Base-by-base conservation (phyloP, 768 basidiomycete species). In the Wakefieldia striispora region DNA sequence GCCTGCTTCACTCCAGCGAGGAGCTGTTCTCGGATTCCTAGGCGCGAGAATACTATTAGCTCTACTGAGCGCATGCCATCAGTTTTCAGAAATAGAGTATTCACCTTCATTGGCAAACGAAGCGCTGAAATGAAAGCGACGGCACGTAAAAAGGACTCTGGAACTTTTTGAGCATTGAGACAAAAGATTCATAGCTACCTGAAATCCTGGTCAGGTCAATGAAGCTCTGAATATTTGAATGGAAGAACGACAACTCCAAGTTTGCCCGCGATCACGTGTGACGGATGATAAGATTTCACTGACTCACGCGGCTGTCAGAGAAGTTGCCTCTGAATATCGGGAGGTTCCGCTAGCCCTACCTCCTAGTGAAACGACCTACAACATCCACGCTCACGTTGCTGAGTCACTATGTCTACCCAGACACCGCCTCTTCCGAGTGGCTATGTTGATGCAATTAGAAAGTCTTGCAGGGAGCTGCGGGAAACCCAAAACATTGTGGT, bases 1-100 rank as follows among this genome's bases (percentile, higher is more conserved):
- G 86, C 81, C 21, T 64, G 57, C 59, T 88, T 89, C 20, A 88
- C 75, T 45, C 78, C 78, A 36, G 63, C 59, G 45, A 75, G 65
- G 27, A 89, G 70, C 43, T 69, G 73, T 35, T 75, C 58, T 20
- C 85, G 80, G 48, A 86, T 63, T 49, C 80, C 86, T 82, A 50
- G 8, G 42, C 20, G 29, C 34, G 23, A 44, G 17, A 31, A 9
- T n/a, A n/a, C 2, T 23, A 36, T 53, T 20, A 55, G 40, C 17
- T 20, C 23, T 12, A 33, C 10, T 27, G 26, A 43, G 19, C 16
- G 24, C n/a, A 34, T 33, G n/a, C n/a, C 1, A 12, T 23, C 7
- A 12, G 39, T n/a, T 14, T 23, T 33, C 21, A 45, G 11, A 21
- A 40, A 40, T 20, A 41, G 29, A 27, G 38, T n/a, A 45, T 34